phyloP scores from a whole-genome alignment of 2,329 filamentous ascomycete species.

The Teratosphaeriaceae sp. region DNA sequence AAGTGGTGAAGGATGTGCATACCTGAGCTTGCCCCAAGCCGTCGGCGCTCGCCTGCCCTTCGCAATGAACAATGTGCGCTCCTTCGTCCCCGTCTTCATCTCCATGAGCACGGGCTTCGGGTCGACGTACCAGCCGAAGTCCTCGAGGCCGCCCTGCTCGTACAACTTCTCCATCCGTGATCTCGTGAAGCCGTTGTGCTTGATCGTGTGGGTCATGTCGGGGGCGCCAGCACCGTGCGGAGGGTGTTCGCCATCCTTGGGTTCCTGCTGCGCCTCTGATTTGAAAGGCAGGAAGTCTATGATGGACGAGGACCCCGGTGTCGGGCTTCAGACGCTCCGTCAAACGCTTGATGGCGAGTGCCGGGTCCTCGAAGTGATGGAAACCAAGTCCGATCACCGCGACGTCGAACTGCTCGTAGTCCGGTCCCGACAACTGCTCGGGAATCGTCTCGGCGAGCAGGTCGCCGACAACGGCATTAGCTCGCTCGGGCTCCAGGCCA shows the following conservation, averaged over 20 bases:
- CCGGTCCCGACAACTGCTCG: slow-evolving; percentile 16
- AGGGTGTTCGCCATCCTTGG: slow-evolving; percentile 7
- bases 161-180: slow-evolving; percentile 23
- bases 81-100: slow-evolving; percentile 18
- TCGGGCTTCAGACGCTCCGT: slow-evolving; percentile 20
- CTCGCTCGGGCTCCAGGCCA: slow-evolving; percentile 19
- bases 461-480: slow-evolving; percentile 29
- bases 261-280: background rate
- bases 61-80: slow-evolving; percentile 27
- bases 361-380: slow-evolving; percentile 37
- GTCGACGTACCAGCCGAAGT: slow-evolving; percentile 26
- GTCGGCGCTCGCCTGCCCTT: slow-evolving; percentile 19
- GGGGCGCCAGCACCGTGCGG: slow-evolving; percentile 11
- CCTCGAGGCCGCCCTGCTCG: slow-evolving; percentile 20
- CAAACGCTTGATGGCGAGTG: slow-evolving; percentile 21
- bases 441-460: slow-evolving; percentile 28
- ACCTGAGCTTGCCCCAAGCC: slow-evolving; percentile 11
- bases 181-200: slow-evolving; percentile 26
- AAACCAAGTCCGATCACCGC: slow-evolving; percentile 38
- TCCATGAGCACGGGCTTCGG: slow-evolving; percentile 23
- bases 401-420: slow-evolving; percentile 37
- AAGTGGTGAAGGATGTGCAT: too few species aligned
- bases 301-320: slow-evolving; percentile 24
- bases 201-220: slow-evolving; percentile 27
- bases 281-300: slow-evolving; percentile 25